Percentiles rank a stretch among this genome's conserved stretches.
Conservation (phyloP, 768 basidiomycete species). For the Hygrocybe coccinea region DNA sequence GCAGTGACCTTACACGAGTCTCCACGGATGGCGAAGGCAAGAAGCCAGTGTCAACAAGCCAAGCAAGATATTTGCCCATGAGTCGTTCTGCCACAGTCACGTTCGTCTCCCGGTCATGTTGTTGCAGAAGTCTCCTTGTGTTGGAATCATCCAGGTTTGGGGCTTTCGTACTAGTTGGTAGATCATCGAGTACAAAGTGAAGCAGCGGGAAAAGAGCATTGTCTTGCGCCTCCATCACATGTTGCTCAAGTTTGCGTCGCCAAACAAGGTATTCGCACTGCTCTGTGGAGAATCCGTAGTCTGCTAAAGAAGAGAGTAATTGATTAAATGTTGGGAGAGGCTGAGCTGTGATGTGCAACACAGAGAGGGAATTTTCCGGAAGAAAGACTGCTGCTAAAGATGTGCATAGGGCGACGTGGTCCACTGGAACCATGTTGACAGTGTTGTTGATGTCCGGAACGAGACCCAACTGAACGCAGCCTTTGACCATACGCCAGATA, state of each 20-base stretch:
- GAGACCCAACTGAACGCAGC: constrained; percentile 95
- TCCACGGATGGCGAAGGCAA: constrained; percentile 49
- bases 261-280: constrained; percentile 87
- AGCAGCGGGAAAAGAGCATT: constrained; percentile 96
- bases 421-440: constrained; percentile 96
- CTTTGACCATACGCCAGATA: constrained; percentile 96
- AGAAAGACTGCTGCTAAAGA: constrained; percentile 65
- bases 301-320: constrained; percentile 64
- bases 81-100: constrained; percentile 69
- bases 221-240: constrained; percentile 91
- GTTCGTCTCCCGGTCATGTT: constrained; percentile 34
- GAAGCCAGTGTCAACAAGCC: constrained; percentile 85
- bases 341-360: constrained; percentile 80
- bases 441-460: constrained; percentile 98
- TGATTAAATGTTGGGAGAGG: constrained; percentile 88
- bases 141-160: constrained; percentile 87
- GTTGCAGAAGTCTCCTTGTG: constrained; percentile 57
- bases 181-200: constrained; percentile 95
- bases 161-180: constrained; percentile 93
- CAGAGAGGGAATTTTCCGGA: constrained; percentile 44
- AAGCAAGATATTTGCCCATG: constrained; percentile 86
- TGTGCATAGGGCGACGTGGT: constrained; percentile 86
- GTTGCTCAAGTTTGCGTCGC: constrained; percentile 88
- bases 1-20: constrained; percentile 43
- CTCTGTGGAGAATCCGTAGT: constrained; percentile 75